phyloP scores from a whole-genome alignment of 352 stramenopile species.

The Pythium diclinum region DNA sequence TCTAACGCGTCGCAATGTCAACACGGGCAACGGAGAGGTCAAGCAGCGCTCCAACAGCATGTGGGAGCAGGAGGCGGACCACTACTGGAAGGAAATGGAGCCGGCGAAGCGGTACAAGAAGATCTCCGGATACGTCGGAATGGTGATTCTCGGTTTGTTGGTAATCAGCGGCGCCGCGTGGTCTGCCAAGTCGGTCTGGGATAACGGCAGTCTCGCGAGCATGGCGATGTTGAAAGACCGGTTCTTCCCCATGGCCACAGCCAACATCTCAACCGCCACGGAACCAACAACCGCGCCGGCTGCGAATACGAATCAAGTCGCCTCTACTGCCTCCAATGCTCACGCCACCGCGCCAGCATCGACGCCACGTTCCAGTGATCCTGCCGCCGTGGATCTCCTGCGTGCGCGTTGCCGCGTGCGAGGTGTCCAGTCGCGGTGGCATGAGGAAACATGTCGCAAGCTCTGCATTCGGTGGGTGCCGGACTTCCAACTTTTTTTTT shows the following conservation, averaged over 20 bases:
- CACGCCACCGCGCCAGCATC: neutral
- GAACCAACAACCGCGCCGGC: neutral
- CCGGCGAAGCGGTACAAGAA: conserved; percentile 39
- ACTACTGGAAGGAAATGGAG: conserved; percentile 80
- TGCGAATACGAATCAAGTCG: neutral
- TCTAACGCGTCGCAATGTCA: conserved; percentile 47
- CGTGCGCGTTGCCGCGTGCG: conserved; percentile 54
- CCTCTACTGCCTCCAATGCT: conserved; percentile 1
- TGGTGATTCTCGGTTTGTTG: conserved; percentile 26
- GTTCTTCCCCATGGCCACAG: conserved; percentile 9
- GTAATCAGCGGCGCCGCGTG: conserved; percentile 23
- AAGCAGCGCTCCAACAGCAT: conserved; percentile 45
- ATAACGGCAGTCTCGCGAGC: conserved; percentile 4
- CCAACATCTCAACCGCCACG: conserved; percentile 6
- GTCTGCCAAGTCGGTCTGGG: conserved; percentile 13
- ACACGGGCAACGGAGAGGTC: conserved; percentile 20
- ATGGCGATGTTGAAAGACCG: conserved; percentile 13
- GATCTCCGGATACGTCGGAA: conserved; percentile 30
- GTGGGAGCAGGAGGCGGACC: conserved; percentile 61
- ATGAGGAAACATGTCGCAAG: conserved; percentile 70
- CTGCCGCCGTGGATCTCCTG: conserved; percentile 36
- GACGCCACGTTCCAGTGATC: conserved; percentile 18
- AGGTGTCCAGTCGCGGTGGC: conserved; percentile 64
- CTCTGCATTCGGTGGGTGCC: conserved; percentile 45
- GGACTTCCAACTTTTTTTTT: neutral